Evolutionary conservation across 2,329 filamentous ascomycete genomes (phyloP).

Genomic region (Emergomyces pasteurianus): DNA sequence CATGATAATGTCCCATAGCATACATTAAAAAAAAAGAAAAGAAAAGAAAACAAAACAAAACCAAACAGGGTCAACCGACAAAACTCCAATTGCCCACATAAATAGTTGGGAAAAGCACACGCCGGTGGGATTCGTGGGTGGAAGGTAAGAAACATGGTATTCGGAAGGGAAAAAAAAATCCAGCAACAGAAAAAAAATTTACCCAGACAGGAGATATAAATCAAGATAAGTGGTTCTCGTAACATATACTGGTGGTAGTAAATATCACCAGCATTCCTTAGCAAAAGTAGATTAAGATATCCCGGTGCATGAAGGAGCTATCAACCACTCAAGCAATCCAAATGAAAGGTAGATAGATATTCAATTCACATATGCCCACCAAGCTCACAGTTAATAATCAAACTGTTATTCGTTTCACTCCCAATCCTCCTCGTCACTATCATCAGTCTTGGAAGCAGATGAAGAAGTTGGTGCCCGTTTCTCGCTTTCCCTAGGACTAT

Average conservation of each 20-base stretch:
- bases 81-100: too few species aligned
- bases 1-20: not conserved
- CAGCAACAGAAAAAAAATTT: not conserved
- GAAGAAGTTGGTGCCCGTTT: slow-evolving; percentile 41
- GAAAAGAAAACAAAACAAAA: too few species aligned
- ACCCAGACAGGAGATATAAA: not conserved
- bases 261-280: not conserved
- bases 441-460: slow-evolving; percentile 33
- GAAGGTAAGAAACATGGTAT: not conserved
- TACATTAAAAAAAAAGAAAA: not conserved
- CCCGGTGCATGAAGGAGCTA: not conserved
- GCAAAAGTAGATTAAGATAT: not conserved
- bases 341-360: not conserved
- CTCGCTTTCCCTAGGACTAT: slow-evolving; percentile 45
- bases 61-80: too few species aligned
- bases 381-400: not conserved
- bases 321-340: not conserved
- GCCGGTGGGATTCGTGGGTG: not conserved
- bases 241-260: not conserved
- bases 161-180: not conserved
- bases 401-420: slow-evolving; percentile 39
- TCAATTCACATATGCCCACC: not conserved
- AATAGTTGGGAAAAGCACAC: not conserved
- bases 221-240: not conserved
- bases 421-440: slow-evolving; percentile 67